These are phyloP conservation scores for Cladosporium halotolerans DNA, from an alignment of 2,329 filamentous ascomycete genomes.

Conservation along the genomic window DNA sequence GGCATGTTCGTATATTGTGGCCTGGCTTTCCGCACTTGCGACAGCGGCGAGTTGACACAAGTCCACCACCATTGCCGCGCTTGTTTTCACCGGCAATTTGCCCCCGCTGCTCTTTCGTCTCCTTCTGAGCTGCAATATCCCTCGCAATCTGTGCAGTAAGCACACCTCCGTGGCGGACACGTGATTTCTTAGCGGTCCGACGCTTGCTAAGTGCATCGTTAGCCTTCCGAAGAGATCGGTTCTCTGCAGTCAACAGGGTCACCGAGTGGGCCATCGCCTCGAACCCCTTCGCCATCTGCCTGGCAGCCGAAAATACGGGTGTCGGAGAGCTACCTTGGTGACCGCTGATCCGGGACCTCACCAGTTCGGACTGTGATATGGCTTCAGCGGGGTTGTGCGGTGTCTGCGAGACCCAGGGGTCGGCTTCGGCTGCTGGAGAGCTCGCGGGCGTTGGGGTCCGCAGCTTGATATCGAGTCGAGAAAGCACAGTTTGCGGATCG, in stretches of 20 bases:
- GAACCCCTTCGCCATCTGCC: not conserved
- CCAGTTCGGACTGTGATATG: not conserved
- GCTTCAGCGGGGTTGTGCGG: not conserved
- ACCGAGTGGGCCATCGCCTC: not conserved
- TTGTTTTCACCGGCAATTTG: not conserved
- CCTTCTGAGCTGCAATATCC: not conserved
- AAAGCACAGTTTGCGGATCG: conserved; percentile 27
- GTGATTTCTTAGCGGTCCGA: not conserved
- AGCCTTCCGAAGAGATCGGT: not conserved
- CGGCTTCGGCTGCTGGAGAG: not conserved
- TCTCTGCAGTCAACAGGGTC: not conserved
- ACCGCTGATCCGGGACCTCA: not conserved
- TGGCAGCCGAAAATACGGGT: not conserved
- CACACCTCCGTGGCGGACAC: not conserved
- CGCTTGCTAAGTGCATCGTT: not conserved
- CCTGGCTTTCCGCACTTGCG: not conserved
- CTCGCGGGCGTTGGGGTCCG: not conserved
- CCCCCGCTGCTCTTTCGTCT: not conserved
- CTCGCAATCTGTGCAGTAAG: not conserved
- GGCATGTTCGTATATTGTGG: not conserved
- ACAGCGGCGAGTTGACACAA: not conserved
- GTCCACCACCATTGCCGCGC: not conserved
- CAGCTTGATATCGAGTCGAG: conserved; percentile 23
- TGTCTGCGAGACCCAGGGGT: not conserved
- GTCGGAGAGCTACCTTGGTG: not conserved